phyloP scores from a whole-genome alignment of 352 stramenopile genomes.

The Elongisporangium undulatum region DNA sequence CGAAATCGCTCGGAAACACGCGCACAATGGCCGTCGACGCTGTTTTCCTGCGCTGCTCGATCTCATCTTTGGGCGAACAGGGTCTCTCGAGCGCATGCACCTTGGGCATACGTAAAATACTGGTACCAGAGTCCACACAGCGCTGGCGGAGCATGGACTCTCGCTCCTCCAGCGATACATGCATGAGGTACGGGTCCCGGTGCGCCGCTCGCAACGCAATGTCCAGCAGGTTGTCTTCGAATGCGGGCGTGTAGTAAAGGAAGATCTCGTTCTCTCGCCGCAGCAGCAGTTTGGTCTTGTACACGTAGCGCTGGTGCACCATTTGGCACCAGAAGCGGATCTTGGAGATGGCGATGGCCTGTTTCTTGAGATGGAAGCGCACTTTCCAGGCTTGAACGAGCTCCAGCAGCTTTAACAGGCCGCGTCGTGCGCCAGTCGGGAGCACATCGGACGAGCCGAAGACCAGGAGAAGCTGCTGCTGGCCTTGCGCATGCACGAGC shows the following conservation, averaged over 20 bases:
- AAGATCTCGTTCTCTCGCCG: constrained; percentile 57
- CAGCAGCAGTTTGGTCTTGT: constrained; percentile 47
- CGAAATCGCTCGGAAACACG: constrained; percentile 40
- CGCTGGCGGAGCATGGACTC: constrained; percentile 41
- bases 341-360: constrained; percentile 65
- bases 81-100: constrained; percentile 23
- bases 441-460: constrained; percentile 25
- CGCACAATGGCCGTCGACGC: constrained; percentile 29
- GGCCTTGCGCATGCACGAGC: constrained; percentile 34
- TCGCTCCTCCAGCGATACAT: constrained; percentile 31
- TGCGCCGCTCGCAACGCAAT: constrained; percentile 41
- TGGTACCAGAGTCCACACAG: constrained; percentile 46
- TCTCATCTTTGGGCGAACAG: constrained; percentile 5
- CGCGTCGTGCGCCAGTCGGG: constrained; percentile 27
- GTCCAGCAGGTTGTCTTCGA: constrained; percentile 52
- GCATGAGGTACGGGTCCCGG: constrained; percentile 66
- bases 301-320: constrained; percentile 58
- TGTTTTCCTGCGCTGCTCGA: constrained; percentile 9
- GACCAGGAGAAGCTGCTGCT: constrained; percentile 39
- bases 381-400: constrained; percentile 55
- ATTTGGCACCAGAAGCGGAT: constrained; percentile 79
- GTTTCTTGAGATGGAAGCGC: constrained; percentile 46
- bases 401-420: constrained; percentile 42
- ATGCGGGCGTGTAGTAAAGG: constrained; percentile 65
- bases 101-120: constrained; percentile 46